Conservation (phyloP, 2,329 filamentous ascomycete genomes). For the Pseudogymnoascus sp. region DNA sequence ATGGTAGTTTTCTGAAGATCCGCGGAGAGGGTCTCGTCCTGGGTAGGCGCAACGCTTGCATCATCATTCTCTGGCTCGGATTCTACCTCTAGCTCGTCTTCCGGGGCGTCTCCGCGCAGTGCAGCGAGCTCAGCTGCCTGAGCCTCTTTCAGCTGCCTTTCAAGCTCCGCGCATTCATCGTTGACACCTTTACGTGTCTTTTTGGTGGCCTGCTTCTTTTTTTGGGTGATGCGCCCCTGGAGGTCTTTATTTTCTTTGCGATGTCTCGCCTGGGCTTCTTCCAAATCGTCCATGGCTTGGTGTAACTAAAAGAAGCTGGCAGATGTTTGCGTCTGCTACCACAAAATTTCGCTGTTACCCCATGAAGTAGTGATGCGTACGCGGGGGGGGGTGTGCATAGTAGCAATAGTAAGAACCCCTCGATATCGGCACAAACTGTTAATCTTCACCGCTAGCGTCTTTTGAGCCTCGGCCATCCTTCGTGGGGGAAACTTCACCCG, state of each 20-base stretch:
- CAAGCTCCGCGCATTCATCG: conserved; percentile 66
- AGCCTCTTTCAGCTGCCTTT: conserved; percentile 58
- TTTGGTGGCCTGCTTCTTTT: conserved; percentile 95
- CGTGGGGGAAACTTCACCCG: not conserved
- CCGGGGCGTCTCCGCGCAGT: conserved; percentile 29
- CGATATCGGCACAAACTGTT: not conserved
- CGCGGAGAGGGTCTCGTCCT: conserved; percentile 19
- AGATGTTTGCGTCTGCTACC: not conserved
- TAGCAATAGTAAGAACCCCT: not conserved
- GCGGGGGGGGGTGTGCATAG: not conserved
- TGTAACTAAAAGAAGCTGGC: not conserved
- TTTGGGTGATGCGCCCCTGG: conserved; percentile 78
- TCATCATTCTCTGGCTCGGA: not conserved
- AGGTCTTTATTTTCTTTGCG: conserved; percentile 85
- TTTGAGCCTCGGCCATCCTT: conserved; percentile 4
- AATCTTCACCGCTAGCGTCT: not conserved
- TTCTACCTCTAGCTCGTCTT: conserved; percentile 11
- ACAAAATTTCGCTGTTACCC: not conserved
- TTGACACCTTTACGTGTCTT: conserved; percentile 71
- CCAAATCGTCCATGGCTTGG: conserved; percentile 51
- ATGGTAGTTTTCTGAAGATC: conserved; percentile 22
- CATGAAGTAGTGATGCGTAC: not conserved
- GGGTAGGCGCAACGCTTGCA: conserved; percentile 13
- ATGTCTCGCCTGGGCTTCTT: conserved; percentile 72
- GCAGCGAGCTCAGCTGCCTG: conserved; percentile 56